Percentiles rank a stretch among this genome's conserved stretches.
These are phyloP conservation scores for Cucumis melo DNA, from an alignment of 306 rosid species.

Conservation along the genomic window DNA sequence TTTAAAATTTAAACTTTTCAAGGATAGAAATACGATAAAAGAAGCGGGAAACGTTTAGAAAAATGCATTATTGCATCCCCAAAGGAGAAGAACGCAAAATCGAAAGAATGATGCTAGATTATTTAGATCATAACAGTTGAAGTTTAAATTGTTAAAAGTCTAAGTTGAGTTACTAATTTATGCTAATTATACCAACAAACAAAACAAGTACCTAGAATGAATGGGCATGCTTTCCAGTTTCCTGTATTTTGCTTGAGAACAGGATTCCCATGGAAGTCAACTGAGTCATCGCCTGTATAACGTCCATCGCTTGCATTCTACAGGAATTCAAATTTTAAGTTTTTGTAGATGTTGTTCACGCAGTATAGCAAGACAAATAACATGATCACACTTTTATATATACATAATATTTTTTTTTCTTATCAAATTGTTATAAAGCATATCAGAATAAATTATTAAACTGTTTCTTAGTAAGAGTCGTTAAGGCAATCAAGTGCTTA, in stretches of 20 bases:
- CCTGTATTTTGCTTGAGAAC: conserved; percentile 38
- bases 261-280: conserved; percentile 31
- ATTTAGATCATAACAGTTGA: neutral
- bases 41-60: neutral
- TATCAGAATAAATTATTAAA: too few species aligned
- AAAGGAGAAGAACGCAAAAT: neutral
- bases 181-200: neutral
- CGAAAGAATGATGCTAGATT: neutral
- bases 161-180: neutral
- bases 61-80: neutral
- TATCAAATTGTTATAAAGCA: too few species aligned
- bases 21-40: neutral
- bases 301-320: conserved; percentile 18
- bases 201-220: conserved; percentile 22
- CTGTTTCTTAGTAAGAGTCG: too few species aligned
- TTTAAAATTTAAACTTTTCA: neutral
- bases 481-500: too few species aligned
- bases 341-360: neutral
- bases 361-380: too few species aligned
- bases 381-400: neutral
- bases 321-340: neutral
- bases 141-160: neutral
- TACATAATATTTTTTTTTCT: too few species aligned
- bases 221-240: conserved; percentile 51
- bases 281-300: conserved; percentile 43